Conservation (phyloP, 352 stramenopile genomes). For the Phytophthora fragariaefolia region DNA sequence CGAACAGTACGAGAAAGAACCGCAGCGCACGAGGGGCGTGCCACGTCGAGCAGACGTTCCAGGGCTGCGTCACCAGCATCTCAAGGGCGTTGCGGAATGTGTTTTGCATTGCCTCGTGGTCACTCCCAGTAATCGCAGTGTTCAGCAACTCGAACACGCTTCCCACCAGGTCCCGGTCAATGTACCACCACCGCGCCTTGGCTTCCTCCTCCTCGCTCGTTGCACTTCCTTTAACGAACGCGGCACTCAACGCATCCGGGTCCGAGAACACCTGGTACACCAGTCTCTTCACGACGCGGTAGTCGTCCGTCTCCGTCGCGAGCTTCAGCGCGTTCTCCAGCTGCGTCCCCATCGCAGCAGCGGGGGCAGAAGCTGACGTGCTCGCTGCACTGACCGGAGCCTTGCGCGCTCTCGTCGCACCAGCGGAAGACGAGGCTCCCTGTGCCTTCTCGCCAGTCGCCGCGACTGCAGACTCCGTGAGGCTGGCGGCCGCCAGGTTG, state of each 20-base stretch:
- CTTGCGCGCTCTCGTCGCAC: not conserved
- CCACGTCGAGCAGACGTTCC: conserved; percentile 82
- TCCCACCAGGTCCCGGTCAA: conserved; percentile 50
- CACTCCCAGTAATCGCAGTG: conserved; percentile 37
- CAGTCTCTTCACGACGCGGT: conserved; percentile 61
- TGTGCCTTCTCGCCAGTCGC: not conserved
- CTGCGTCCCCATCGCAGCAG: conserved; percentile 42
- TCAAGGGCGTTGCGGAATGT: conserved; percentile 77
- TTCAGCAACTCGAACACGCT: conserved; percentile 58
- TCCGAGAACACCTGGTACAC: conserved; percentile 81
- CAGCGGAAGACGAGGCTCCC: not conserved
- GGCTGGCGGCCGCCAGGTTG: conserved; percentile 24
- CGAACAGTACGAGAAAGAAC: conserved; percentile 79
- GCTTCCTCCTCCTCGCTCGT: conserved; percentile 16
- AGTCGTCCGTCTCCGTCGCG: conserved; percentile 51
- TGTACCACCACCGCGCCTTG: conserved; percentile 55
- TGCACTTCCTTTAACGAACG: conserved; percentile 42
- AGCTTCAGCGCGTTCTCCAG: conserved; percentile 52
- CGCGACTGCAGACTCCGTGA: conserved; percentile 4
- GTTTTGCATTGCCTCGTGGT: conserved; percentile 67
- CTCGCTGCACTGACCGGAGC: not conserved
- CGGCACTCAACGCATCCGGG: conserved; percentile 53
- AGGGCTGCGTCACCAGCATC: conserved; percentile 71
- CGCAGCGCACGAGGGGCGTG: conserved; percentile 46
- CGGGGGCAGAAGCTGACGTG: not conserved